Percentiles rank a stretch among this genome's conserved stretches.
phyloP scores from a whole-genome alignment of 768 basidiomycete genomes.

The Lentinus brumalis region DNA sequence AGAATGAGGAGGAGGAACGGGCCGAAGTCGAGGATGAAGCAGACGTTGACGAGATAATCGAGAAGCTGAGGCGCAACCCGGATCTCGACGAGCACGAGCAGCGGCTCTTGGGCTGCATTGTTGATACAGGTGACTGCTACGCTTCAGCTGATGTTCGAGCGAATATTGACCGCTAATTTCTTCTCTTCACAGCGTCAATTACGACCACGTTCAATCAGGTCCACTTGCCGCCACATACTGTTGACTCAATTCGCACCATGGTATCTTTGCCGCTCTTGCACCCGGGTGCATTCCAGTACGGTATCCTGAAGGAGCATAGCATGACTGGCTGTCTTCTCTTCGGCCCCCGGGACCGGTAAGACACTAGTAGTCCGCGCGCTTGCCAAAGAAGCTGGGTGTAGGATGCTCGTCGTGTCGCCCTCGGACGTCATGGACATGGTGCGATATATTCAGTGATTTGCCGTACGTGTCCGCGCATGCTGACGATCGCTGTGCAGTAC shows the following conservation, averaged over 20 bases:
- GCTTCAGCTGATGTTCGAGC: neutral
- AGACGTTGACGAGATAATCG: conserved; percentile 69
- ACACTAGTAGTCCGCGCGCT: conserved; percentile 87
- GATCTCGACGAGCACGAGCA: conserved; percentile 83
- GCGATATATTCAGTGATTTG: conserved; percentile 19
- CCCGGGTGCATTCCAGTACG: conserved; percentile 84
- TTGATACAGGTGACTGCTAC: conserved; percentile 64
- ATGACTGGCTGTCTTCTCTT: conserved; percentile 92
- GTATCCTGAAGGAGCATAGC: conserved; percentile 87
- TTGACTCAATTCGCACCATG: conserved; percentile 89
- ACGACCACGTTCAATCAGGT: conserved; percentile 87
- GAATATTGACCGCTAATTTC: conserved; percentile 14
- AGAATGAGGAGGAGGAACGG: conserved; percentile 31
- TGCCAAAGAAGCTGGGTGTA: conserved; percentile 90
- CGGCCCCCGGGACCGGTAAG: conserved; percentile 93
- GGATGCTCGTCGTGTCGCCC: conserved; percentile 89
- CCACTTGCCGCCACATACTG: conserved; percentile 84
- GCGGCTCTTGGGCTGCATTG: conserved; percentile 79
- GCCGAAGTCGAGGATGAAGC: conserved; percentile 38
- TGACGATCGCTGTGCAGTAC: conserved; percentile 48
- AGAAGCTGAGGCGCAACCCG: conserved; percentile 71
- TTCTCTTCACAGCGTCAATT: conserved; percentile 53
- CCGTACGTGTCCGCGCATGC: conserved; percentile 1
- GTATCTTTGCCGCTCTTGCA: conserved; percentile 88
- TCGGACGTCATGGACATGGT: conserved; percentile 98